Evolutionary conservation across 1,139 yeast genomes (phyloP), one percentile per base, ranked within the genome.

Genomic region (Saccharomyces hybrid): DNA sequence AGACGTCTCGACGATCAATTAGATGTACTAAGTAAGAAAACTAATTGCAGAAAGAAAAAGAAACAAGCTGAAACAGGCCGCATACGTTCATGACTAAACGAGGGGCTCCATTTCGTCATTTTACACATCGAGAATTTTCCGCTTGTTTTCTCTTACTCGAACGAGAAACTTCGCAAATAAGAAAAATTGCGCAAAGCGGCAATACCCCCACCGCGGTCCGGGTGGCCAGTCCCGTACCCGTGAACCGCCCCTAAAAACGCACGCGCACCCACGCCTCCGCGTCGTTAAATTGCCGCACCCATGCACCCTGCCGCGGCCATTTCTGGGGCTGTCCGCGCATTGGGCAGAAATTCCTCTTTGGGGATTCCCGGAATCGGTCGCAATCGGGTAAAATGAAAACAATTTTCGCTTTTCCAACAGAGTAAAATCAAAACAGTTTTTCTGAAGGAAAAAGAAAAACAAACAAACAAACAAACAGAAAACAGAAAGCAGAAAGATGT

Each of bases 271-370:
- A 38, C 7, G 24, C 44, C 24, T 16, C 21, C 16, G 16, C 2
- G 9, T 38, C 44, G 44, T 38, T 38, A 38, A 38, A 38, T 38
- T 38, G 11, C 44, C 44, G 44, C 44, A 38, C 44, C 44, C 44
- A 38, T 3, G 26, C 44, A 38, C 44, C 24, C 24, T 16, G 11
- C 44, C 44, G 26, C 44, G 44, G 44, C 14, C 11, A 12, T 38
- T 38, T 38, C 44, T 38, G 11, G 11, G 44, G 44, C 24, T 7
- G 44, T 38, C 24, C n/a, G 11, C 7, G 44, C 24, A 19, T 38
- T 38, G 44, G n/a, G 11, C 44, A 19, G n/a, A 6, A 38, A 38
- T 38, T 38, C 44, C 44, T 19, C 1, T 38, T 16, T 38, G 11
- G 11, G 44, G 44, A 38, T 9, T 9, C 12, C 44, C 44, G 44